Conservation (phyloP, 164 flowering plant genomes). For the Magnolia kwangsiensis region DNA sequence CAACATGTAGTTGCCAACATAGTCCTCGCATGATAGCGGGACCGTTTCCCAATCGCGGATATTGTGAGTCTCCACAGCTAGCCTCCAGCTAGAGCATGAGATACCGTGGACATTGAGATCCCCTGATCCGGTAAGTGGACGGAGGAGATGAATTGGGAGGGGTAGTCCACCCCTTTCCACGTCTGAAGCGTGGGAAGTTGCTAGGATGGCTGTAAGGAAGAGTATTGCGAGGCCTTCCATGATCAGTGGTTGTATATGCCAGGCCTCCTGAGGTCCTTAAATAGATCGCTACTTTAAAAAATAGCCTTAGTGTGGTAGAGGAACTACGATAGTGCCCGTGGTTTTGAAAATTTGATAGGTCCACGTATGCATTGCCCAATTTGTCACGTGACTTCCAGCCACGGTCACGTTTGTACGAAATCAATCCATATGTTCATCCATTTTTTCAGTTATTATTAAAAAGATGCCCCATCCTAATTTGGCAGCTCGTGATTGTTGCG, state of each 20-base stretch:
- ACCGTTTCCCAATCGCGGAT: constrained; percentile 32
- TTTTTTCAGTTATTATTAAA: too few relatives aligned
- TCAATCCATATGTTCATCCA: too few relatives aligned
- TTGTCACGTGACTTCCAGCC: too few relatives aligned
- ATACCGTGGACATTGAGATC: constrained; percentile 10
- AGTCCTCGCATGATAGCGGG: constrained; percentile 34
- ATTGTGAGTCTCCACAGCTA: constrained; percentile 49
- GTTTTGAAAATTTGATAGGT: too few relatives aligned
- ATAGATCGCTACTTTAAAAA: neutral
- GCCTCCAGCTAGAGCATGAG: constrained; percentile 37
- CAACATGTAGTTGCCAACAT: constrained; percentile 47
- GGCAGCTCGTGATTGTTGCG: too few relatives aligned
- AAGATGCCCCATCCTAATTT: too few relatives aligned
- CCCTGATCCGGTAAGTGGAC: constrained; percentile 12
- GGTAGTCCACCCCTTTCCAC: neutral
- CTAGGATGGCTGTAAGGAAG: neutral
- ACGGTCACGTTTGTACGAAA: too few relatives aligned
- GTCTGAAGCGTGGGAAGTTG: neutral
- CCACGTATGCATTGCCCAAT: too few relatives aligned
- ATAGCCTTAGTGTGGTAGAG: neutral
- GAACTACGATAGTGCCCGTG: neutral
- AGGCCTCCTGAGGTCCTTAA: neutral
- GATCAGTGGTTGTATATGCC: neutral
- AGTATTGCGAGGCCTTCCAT: neutral
- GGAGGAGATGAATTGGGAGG: constrained; percentile 24